Base-by-base conservation (phyloP, 208 protist genomes). In the Histomonas meleagridis region DNA sequence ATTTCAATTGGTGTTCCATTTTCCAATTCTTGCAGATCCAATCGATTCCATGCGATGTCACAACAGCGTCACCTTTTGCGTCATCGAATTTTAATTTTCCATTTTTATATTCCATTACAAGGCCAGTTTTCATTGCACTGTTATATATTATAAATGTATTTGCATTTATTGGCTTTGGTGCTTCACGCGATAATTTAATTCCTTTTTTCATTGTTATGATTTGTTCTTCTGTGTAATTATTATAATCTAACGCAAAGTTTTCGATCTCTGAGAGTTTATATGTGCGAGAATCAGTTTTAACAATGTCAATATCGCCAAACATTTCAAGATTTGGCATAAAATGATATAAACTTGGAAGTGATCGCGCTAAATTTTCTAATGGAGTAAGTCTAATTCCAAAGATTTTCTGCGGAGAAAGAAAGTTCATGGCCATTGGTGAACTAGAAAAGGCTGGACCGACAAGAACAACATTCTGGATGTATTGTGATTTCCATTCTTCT, bases 21-120 rank as follows among this genome's bases (percentile, higher is more conserved):
- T 35, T 46, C 65, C 65, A 76, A 18, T 76, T 76, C 23, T 76
- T 76, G 65, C 65, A 76, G n/a, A 76, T 35, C 65, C 65, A 76
- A 46, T 76, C 35, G 32, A 46, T 26, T 9, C 65, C 65, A 46
- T 46, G 18, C 35, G 32, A 23, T 46, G 65, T 5, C 12, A 76
- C 1, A 12, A 5, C 32, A 76, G 35, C 65, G n/a, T 35, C 65
- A 46, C 21, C 21, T 18, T 5, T 46, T 18, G 46, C 35, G 16
- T 26, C 18, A 18, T 46, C 35, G 18, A 46, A 1, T 46, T 23
- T 23, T 4, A 4, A 46, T 76, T 76, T 76, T 76, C 65, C 65
- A 5, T 76, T 76, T 43, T 5, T 46, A 38, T 46, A 76, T 18
- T 76, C 35, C 12, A 76, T 1, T 35, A 46, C n/a, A 16, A 35